Base-by-base conservation (phyloP, 108 stramenopile genomes). In the Cafeteria roenbergensis region DNA sequence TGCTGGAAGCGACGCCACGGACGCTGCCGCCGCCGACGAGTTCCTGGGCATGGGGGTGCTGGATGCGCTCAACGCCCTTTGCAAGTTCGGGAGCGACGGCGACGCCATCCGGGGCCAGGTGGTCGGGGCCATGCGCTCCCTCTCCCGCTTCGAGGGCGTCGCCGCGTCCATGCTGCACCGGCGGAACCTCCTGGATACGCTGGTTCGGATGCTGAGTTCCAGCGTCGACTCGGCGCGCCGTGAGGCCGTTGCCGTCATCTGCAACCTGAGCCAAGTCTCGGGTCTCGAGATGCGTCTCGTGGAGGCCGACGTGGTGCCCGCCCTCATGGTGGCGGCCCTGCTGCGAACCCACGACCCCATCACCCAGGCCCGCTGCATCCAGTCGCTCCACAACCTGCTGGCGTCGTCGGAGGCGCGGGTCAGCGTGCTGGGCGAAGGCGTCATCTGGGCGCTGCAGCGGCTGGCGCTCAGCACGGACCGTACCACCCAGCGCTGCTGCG, bases 391-490 rank as follows among this genome's bases (percentile, higher is more conserved):
- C 37, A 61, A 61, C 59, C 59, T 61, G 21, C 8, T 61, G 20
- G 59, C 36, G 17, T 35, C 34, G 2, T 21, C 37, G 17, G 24
- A 3, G 24, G 20, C 3, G 22, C 22, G 59, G 21, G 20, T n/a
- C 17, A 2, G 2, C 17, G 59, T 61, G 59, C 20, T 61, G 59
- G 2, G 30, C 29, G 17, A 61, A 21, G 59, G 59, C 59, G 59
- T 61, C 34, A 61, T 35, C n/a, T 61, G 59, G 59, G 59, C 59
- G 17, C 59, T 61, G 36, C 34, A 38, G 59, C 9, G 30, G 59
- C 37, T 61, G 29, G 2, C 24, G 2, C 24, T 37, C 17, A 29
- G 20, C 34, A 2, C 36, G 20, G 29, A 61, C 30, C 21, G 2
- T 2, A 6, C 22, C n/a, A 61, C 59, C 22, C 34, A 61, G 59